Evolutionary conservation across 352 stramenopile species (phyloP).

Genomic region (Phytophthora meadii): DNA sequence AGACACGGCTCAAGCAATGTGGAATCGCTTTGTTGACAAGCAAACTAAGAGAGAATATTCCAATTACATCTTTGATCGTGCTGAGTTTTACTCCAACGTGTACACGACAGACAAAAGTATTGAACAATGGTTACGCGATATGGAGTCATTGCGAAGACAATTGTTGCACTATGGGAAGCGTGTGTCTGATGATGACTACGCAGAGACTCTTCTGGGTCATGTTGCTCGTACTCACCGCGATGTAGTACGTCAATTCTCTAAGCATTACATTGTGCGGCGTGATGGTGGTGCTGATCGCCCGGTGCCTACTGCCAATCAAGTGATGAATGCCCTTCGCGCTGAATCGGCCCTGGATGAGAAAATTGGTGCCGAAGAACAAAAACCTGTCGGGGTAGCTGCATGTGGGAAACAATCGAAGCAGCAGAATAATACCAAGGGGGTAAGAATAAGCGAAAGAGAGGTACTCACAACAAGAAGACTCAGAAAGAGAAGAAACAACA

Average conservation of each 20-base stretch:
- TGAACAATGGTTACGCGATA: conserved; percentile 8
- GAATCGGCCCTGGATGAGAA: conserved; percentile 15
- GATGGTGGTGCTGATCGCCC: conserved; percentile 3
- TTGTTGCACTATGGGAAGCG: conserved; percentile 15
- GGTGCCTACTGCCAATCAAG: conserved; percentile 8
- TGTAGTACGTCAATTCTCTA: conserved; percentile 13
- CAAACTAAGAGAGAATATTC: conserved; percentile 24
- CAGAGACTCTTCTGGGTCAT: conserved; percentile 7
- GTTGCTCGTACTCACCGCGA: conserved; percentile 11
- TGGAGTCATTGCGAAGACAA: conserved; percentile 9
- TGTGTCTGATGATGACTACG: conserved; percentile 11
- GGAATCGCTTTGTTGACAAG: conserved; percentile 8
- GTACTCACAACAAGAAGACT: conserved; percentile 5
- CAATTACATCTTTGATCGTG: conserved; percentile 14
- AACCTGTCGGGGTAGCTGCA: conserved; percentile 5
- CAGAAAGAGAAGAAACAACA: neutral
- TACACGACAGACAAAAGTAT: conserved; percentile 13
- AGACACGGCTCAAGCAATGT: conserved; percentile 1
- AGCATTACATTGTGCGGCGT: conserved; percentile 17
- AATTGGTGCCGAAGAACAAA: conserved; percentile 6
- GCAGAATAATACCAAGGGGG: neutral
- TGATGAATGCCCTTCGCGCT: conserved; percentile 9
- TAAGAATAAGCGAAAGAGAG: conserved; percentile 11
- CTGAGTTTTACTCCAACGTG: conserved; percentile 16
- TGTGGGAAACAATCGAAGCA: conserved; percentile 10